Conservation (phyloP, 73 alveolate species). For the Paraurostyla sp. region DNA sequence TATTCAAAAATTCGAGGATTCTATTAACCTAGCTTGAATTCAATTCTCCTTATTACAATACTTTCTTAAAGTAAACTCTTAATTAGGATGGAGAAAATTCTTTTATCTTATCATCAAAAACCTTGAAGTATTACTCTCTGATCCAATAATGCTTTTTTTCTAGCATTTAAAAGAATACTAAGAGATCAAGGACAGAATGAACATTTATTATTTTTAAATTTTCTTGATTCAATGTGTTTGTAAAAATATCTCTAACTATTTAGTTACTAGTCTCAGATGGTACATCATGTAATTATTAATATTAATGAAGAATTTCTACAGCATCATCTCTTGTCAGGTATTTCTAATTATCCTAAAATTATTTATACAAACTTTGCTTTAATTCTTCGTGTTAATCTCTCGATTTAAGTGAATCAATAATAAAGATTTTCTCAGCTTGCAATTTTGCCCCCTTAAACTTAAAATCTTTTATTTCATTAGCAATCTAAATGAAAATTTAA, state of each 20-base stretch:
- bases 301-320: too few relatives aligned
- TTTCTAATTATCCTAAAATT: neutral
- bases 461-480: neutral
- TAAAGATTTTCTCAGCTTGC: neutral
- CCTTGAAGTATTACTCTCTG: neutral
- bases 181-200: too few relatives aligned
- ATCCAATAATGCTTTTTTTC: neutral
- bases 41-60: neutral
- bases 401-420: neutral
- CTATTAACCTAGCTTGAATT: neutral
- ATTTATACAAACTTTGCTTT: neutral
- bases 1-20: neutral
- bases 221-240: too few relatives aligned
- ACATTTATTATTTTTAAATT: too few relatives aligned
- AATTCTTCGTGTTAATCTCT: neutral
- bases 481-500: neutral
- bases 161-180: too few relatives aligned
- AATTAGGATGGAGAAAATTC: neutral
- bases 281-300: too few relatives aligned
- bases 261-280: too few relatives aligned
- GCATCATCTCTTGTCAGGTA: neutral
- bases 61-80: neutral
- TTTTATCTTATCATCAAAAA: neutral
- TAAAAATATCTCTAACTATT: too few relatives aligned
- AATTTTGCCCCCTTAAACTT: neutral